Base-by-base conservation (phyloP, 306 rosid species). In the Dryas drummondii region DNA sequence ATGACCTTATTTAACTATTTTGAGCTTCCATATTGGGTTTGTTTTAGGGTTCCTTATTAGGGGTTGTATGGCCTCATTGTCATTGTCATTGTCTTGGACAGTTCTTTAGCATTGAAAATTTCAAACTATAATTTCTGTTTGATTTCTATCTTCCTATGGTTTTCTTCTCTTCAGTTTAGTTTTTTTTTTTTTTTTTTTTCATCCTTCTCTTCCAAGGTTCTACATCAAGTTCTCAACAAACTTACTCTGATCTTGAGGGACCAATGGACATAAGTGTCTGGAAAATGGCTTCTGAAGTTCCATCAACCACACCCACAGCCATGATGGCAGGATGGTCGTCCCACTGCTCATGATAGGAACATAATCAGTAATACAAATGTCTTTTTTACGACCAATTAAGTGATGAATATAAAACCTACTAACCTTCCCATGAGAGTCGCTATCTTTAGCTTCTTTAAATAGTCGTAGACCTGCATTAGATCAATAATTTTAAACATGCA, bases 231-330 rank as follows among this genome's bases (percentile, higher is more conserved):
- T 52, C 54, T 66, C 37, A 57, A 40, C n/a, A 75, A 73, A 79
- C 90, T 81, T 86, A 93, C 98, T 93, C 93, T 6, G 96, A 80
- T 93, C 98, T 91, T 71, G 98, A 71, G 60, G 93, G 86, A 76
- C 91, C 97, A 85, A 93, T 91, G 79, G 93, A 85, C 90, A 93
- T 91, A 50, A 93, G 93, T 61, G 98, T 85, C 64, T 82, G 81
- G 70, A 93, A 91, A 71, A 93, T 82, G 59, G 84, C 90, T 79
- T 91, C 98, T n/a, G 98, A 91, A 79, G 88, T 81, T 84, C 91
- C 97, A 84, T 81, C 87, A 79, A 93, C 85, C 74, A 87, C 89
- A 80, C 98, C 97, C 75, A 93, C 96, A 56, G 97, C 98, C 98
- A 93, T 93, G 68, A 89, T 85, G 72, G 98, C 97, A 9, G 90